Percentiles rank a stretch among this genome's conserved stretches.
Conservation (phyloP, 495 filamentous ascomycete genomes). For the Aspergillus hancockii region DNA sequence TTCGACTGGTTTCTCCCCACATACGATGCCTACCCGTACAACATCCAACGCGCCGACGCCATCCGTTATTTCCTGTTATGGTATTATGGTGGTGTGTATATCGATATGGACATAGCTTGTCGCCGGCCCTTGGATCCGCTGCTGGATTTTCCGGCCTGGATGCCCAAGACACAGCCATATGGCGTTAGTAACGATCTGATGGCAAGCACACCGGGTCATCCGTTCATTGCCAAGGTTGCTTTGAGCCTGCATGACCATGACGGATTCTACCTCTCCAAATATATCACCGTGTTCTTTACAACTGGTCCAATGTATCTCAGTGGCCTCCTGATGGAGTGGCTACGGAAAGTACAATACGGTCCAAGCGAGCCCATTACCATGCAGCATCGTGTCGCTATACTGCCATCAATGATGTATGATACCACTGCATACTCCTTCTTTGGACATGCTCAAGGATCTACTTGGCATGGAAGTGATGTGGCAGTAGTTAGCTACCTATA, state of each 20-base stretch:
- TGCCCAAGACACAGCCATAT: conserved; percentile 3
- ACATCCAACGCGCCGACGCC: conserved; percentile 70
- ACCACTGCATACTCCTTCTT: conserved; percentile 2
- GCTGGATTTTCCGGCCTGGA: conserved; percentile 2
- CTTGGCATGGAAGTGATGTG: conserved; percentile 6
- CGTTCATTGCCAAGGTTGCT: conserved; percentile 2
- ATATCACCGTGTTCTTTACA: conserved; percentile 10
- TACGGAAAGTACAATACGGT: neutral
- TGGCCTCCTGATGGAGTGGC: neutral
- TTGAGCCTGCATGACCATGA: neutral
- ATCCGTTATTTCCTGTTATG: conserved; percentile 70
- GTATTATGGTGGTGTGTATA: conserved; percentile 71
- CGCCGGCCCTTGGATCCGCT: conserved; percentile 8
- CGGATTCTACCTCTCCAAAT: conserved; percentile 3
- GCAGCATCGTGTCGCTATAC: neutral
- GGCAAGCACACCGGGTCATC: conserved; percentile 7
- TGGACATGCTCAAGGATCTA: neutral
- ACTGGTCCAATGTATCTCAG: conserved; percentile 9
- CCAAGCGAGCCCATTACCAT: neutral
- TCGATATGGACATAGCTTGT: conserved; percentile 59
- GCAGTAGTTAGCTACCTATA: neutral
- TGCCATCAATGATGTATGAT: conserved; percentile 6
- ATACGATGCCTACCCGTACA: conserved; percentile 64
- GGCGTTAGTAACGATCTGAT: conserved; percentile 11
- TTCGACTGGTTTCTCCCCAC: conserved; percentile 73